Evolutionary conservation across 1,139 yeast genomes (phyloP), one percentile per base, ranked within the genome.

Genomic region (Nakaseomyces uthaithaninus): DNA sequence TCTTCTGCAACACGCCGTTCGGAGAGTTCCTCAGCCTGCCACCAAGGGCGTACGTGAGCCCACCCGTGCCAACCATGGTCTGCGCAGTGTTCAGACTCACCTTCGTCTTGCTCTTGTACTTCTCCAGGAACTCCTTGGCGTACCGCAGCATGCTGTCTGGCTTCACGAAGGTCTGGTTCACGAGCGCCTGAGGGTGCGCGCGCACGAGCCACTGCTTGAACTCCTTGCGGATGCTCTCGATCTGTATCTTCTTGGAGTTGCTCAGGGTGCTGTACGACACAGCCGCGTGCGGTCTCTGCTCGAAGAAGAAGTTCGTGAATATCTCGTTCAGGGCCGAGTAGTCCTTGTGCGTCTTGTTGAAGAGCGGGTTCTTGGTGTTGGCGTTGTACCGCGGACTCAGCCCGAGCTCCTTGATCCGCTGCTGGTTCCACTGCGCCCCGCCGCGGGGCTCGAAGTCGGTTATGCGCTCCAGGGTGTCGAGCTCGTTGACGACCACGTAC

Each of bases 11-110:
- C 28, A 80, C 65, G 37, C 95, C 95, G 50, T 80, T 74, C 24
- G 94, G 94, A 2, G 87, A 72, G 62, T 80, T 83, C 47, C 69
- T 59, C 37, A 85, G 66, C 58, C 87, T 72, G 6, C 95, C 95
- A 48, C 72, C 74, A 50, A 81, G 72, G 38, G 71, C 71, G 55
- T 85, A 86, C 2, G 85, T 73, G 45, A 82, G 68, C 11, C 93
- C 93, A 35, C 80, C 93, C 9, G 81, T 75, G 30, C 86, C 91
- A 44, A 79, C 73, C 36, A 75, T 59, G 11, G 48, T 39, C 31
- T 46, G 46, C 31, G 45, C 47, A 31, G 51, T 30, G 14, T 42
- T 37, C 37, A 42, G 30, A 43, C 41, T 37, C 34, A 30, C 44
- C 44, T 27, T 39, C 45, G 40, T 15, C 8, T 22, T 30, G 45